Evolutionary conservation across 176 grass and related monocot genomes (phyloP).

Genomic region (Poa annua): DNA sequence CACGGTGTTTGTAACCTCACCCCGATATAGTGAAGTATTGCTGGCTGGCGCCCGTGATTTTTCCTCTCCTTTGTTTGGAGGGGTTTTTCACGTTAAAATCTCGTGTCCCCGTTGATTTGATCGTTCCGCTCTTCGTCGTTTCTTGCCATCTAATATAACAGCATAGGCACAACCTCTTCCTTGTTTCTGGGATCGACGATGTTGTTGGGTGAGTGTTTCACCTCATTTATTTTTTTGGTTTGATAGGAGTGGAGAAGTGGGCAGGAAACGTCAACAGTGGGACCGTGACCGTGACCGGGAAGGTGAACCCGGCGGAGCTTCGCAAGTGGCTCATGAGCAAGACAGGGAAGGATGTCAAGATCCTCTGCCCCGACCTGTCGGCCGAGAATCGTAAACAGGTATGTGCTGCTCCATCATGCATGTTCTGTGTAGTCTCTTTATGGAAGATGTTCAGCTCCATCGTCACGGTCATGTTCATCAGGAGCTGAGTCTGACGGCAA

Average conservation of each 20-base stretch:
- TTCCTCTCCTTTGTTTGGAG: too few species aligned
- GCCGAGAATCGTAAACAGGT: slow-evolving; percentile 36
- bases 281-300: slow-evolving; percentile 7
- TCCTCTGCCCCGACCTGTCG: slow-evolving; percentile 11
- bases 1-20: too few species aligned
- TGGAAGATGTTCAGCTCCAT: slow-evolving; percentile 38
- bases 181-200: neutral
- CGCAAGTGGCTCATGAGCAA: slow-evolving; percentile 41
- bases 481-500: neutral
- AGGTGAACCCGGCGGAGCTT: slow-evolving; percentile 38
- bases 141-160: too few species aligned
- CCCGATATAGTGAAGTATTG: too few species aligned
- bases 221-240: neutral
- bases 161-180: too few species aligned
- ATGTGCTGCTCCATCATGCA: neutral
- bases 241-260: slow-evolving; percentile 20
- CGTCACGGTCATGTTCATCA: slow-evolving; percentile 30
- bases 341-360: slow-evolving; percentile 40
- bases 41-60: too few species aligned
- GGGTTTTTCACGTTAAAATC: too few species aligned
- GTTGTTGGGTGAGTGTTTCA: neutral
- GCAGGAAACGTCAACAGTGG: slow-evolving; percentile 26
- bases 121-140: too few species aligned
- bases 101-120: too few species aligned
- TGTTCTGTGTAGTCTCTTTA: too few species aligned